Evolutionary conservation across 768 basidiomycete genomes (phyloP).

Genomic region (Mycena albidolilacea): DNA sequence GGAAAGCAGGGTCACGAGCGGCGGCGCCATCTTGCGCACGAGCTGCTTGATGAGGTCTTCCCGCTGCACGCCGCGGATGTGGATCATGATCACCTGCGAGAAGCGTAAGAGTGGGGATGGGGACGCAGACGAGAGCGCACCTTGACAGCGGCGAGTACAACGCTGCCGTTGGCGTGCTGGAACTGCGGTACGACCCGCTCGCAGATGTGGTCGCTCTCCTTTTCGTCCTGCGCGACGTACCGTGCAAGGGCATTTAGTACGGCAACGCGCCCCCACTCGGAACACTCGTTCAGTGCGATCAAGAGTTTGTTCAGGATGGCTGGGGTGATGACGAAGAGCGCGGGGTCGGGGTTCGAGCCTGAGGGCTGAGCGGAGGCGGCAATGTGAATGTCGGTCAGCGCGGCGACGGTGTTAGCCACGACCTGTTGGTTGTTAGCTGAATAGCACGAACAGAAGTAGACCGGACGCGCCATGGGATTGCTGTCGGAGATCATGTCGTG

Average conservation of each 20-base stretch:
- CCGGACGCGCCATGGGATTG: conserved; percentile 90
- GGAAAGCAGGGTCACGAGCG: conserved; percentile 93
- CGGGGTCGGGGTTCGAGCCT: conserved; percentile 70
- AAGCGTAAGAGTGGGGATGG: conserved; percentile 21
- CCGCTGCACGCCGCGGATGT: conserved; percentile 86
- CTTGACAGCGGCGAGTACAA: conserved; percentile 96
- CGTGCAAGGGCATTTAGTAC: conserved; percentile 89
- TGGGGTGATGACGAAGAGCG: conserved; percentile 87
- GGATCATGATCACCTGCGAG: conserved; percentile 96
- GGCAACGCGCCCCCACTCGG: conserved; percentile 98
- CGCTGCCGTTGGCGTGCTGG: conserved; percentile 96
- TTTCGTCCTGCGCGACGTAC: conserved; percentile 88
- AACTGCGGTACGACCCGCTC: conserved; percentile 99
- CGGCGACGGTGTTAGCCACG: conserved; percentile 96
- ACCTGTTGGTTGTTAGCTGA: conserved; percentile 68
- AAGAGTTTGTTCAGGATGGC: conserved; percentile 89
- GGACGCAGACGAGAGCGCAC: conserved; percentile 69
- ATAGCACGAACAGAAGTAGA: not conserved
- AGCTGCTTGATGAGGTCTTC: conserved; percentile 91
- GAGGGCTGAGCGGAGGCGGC: conserved; percentile 73
- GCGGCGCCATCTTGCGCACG: conserved; percentile 97
- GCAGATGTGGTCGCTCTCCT: conserved; percentile 98
- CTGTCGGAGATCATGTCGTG: conserved; percentile 95
- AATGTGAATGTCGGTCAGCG: conserved; percentile 92
- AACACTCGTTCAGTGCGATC: conserved; percentile 98